phyloP scores from a whole-genome alignment of 179 eudicot genomes.

The Camellia oleifera region DNA sequence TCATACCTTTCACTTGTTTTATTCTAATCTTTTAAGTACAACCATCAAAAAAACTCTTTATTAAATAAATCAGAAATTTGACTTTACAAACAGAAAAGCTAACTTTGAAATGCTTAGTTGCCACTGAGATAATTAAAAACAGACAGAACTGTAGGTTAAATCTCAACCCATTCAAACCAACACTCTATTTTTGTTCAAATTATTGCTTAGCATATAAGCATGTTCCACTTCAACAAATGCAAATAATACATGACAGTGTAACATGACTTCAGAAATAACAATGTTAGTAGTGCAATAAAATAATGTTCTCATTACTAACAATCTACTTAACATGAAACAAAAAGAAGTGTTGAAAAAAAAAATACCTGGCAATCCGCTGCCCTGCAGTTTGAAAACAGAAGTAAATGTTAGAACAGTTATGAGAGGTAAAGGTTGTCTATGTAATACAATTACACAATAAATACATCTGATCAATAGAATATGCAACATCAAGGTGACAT shows the following conservation, averaged over 20 bases:
- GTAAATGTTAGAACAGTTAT: neutral
- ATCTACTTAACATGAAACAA: neutral
- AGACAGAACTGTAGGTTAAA: too few species aligned
- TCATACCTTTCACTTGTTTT: too few species aligned
- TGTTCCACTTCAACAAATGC: neutral
- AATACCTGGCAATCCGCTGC: constrained; percentile 83
- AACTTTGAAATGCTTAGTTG: neutral
- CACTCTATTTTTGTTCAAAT: neutral
- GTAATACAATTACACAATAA: neutral
- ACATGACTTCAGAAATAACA: neutral
- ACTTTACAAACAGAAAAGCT: too few species aligned
- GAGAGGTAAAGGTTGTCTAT: neutral
- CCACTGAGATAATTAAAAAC: neutral
- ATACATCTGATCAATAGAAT: neutral
- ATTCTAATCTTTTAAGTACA: too few species aligned
- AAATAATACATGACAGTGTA: neutral
- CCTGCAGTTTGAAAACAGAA: constrained; percentile 51
- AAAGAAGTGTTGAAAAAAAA: neutral
- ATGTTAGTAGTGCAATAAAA: neutral
- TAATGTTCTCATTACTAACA: neutral
- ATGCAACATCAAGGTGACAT: neutral
- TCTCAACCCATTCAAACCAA: neutral
- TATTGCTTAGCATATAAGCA: neutral
- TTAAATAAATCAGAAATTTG: too few species aligned
- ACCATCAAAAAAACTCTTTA: too few species aligned